Evolutionary conservation across 2,329 filamentous ascomycete species (phyloP).

Genomic region (Graphiopsis chlorocephala): DNA sequence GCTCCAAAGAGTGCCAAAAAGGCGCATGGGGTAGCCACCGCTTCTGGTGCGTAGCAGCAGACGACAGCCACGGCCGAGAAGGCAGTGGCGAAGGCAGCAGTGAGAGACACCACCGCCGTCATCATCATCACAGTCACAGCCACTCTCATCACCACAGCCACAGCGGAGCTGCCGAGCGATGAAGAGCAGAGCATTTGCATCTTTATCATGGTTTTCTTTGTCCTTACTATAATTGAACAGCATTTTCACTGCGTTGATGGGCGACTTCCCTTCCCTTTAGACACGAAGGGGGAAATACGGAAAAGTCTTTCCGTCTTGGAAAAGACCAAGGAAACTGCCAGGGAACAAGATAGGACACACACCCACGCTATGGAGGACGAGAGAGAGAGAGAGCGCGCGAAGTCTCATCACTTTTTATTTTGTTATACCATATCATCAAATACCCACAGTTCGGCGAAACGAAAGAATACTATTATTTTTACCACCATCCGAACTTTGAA

Average conservation of each 20-base stretch:
- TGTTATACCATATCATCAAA: not conserved
- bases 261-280: not conserved
- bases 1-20: slow-evolving; percentile 99
- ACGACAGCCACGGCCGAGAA: slow-evolving; percentile 32
- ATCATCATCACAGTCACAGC: slow-evolving; percentile 22
- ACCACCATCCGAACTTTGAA: not conserved
- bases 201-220: not conserved
- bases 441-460: not conserved
- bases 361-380: not conserved
- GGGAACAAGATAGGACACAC: not conserved
- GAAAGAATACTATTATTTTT: not conserved
- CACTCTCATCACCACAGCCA: slow-evolving; percentile 24
- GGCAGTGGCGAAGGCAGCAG: slow-evolving; percentile 19
- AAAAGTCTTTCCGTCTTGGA: not conserved
- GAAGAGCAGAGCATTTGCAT: not conserved
- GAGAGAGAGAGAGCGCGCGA: not conserved
- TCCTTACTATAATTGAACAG: not conserved
- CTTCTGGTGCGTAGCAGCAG: slow-evolving; percentile 89
- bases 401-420: not conserved
- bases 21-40: slow-evolving; percentile 97
- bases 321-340: not conserved
- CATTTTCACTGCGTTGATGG: not conserved
- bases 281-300: not conserved
- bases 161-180: not conserved
- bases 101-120: slow-evolving; percentile 23